These are phyloP conservation scores for Emmonsiellopsis sp. DNA, from an alignment of 2,329 filamentous ascomycete species.

Conservation along the genomic window DNA sequence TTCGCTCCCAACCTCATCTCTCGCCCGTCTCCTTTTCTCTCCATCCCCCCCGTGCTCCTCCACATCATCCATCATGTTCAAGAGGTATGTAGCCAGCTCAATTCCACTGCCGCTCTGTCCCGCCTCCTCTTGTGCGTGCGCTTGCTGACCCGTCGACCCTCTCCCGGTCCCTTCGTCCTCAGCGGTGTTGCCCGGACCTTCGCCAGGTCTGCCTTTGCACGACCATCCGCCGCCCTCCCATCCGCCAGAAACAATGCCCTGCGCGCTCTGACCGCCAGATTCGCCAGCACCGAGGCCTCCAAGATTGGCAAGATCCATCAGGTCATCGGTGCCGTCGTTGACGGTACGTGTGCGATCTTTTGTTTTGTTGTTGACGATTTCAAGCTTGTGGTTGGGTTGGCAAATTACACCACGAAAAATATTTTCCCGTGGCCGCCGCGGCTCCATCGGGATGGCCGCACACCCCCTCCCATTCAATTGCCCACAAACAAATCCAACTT, in stretches of 20 bases:
- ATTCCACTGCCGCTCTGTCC: background rate
- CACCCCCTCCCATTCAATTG: too few species aligned
- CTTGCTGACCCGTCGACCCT: slow-evolving; percentile 7
- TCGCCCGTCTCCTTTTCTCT: slow-evolving; percentile 16
- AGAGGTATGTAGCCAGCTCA: slow-evolving; percentile 42
- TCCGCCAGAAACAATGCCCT: slow-evolving; percentile 45
- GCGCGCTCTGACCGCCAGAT: slow-evolving; percentile 51
- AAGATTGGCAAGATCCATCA: slow-evolving; percentile 58
- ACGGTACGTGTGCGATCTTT: slow-evolving; percentile 56
- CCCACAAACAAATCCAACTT: too few species aligned
- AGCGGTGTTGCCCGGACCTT: slow-evolving; percentile 59
- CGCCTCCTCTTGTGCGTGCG: background rate
- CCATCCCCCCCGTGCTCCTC: slow-evolving; percentile 30
- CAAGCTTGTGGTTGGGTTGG: background rate
- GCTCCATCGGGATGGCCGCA: slow-evolving; percentile 21
- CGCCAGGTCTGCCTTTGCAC: slow-evolving; percentile 50
- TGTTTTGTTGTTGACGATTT: background rate
- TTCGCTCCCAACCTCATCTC: slow-evolving; percentile 15
- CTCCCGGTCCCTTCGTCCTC: slow-evolving; percentile 3
- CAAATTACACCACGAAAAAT: slow-evolving; percentile 27
- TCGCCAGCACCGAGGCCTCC: slow-evolving; percentile 49
- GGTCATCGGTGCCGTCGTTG: slow-evolving; percentile 98
- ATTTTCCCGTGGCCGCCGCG: slow-evolving; percentile 28
- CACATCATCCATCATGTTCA: slow-evolving; percentile 48
- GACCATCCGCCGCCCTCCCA: slow-evolving; percentile 45